Base-by-base conservation (phyloP, 495 filamentous ascomycete species). In the Hypoxylon fragiforme region DNA sequence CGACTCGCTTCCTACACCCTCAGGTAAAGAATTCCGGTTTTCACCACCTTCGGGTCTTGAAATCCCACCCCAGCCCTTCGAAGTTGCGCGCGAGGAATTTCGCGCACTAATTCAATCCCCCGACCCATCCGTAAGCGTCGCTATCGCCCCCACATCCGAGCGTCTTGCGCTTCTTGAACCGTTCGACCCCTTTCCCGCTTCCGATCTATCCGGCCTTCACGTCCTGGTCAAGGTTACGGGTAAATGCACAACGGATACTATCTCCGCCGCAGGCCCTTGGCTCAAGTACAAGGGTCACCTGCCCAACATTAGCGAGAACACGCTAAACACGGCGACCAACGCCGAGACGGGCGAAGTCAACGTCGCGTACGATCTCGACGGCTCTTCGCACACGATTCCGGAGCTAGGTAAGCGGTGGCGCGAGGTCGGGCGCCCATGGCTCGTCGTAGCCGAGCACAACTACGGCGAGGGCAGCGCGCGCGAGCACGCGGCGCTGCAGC, bases 221-320 rank as follows among this genome's bases (percentile, higher is more conserved):
- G 90, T 98, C 13, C 85, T 98, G 11, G 90, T 94, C 78, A 97
- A 96, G 75, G 87, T 97, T 40, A 87, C 90, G 50, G 94, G 94
- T 48, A 95, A 98, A 72, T 97, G 94, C 82, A 96, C 94, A 28
- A 98, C 94, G 26, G 94, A 98, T 73, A 96, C 94, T 53, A 98
- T 98, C 70, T 97, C 92, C 15, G 94, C 92, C 4, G 94, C 94
- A 2, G 94, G 94, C 4, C 92, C 92, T 2, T 98, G 94, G 94
- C 79, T 98, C 28, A 97, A 97, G 73, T 98, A 96, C 83, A 97
- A 97, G 79, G 94, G 94, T 56, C 94, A 98, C 70, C 82, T 98
- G 24, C 90, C 92, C 68, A 98, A 98, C 76, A 98, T 98, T 76
- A 87, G 84, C 54, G 89, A 84, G 57, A 98, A 98, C 80, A 98